phyloP scores from a whole-genome alignment of 1,139 yeast species.

The Suhomyces panamericanus region DNA sequence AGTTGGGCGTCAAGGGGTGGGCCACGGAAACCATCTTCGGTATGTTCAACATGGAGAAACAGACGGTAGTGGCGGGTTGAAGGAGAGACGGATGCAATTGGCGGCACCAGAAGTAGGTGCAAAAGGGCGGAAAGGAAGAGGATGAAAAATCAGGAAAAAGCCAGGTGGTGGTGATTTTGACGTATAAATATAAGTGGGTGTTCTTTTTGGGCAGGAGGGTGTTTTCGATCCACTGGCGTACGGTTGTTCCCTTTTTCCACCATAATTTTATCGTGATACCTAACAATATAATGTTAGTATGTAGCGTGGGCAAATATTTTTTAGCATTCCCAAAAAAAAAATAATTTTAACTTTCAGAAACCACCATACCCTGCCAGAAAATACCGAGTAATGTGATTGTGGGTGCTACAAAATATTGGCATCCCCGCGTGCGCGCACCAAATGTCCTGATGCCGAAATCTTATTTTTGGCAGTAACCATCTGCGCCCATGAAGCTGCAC shows the following conservation, averaged over 20 bases:
- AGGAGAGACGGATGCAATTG: conserved; percentile 4
- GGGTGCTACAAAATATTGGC: conserved; percentile 1
- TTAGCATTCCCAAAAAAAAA: conserved; percentile 8
- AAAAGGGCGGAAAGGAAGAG: neutral
- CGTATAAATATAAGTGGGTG: conserved; percentile 10
- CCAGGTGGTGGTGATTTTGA: conserved; percentile 5
- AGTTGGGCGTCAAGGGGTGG: conserved; percentile 13
- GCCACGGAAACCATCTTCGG: conserved; percentile 12
- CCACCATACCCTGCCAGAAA: neutral
- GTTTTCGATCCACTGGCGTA: conserved; percentile 1
- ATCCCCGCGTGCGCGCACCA: conserved; percentile 6
- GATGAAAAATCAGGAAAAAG: conserved; percentile 8
- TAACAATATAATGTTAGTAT: conserved; percentile 9
- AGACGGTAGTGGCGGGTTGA: neutral
- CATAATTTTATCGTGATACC: conserved; percentile 13
- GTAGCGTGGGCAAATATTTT: conserved; percentile 7
- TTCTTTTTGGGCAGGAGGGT: conserved; percentile 2
- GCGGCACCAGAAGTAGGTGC: neutral
- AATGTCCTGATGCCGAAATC: conserved; percentile 4
- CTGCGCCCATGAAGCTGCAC: neutral
- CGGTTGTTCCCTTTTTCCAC: conserved; percentile 7
- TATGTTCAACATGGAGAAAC: conserved; percentile 14
- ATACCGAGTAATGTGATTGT: neutral
- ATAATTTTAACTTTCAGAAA: conserved; percentile 2
- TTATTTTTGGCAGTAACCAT: neutral